Base-by-base conservation (phyloP, 83 land plant species). In the Thuja plicata region DNA sequence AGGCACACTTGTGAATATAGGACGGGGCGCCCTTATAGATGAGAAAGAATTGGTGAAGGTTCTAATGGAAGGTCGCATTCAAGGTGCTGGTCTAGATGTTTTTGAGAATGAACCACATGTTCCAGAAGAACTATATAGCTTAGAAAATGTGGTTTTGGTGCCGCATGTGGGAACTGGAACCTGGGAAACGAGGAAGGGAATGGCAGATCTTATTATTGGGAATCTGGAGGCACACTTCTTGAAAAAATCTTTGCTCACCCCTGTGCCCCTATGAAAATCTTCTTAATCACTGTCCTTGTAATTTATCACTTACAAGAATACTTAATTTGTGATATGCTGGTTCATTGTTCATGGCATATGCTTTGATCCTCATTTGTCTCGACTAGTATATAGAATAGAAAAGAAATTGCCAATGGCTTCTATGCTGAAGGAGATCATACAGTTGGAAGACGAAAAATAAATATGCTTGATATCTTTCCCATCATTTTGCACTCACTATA, bases 41-140 rank as follows among this genome's bases (percentile, higher is more conserved):
- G 97, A 96, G 90, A 80, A 88, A 45, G 98, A 95, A 73, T 70
- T 96, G 87, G 94, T 97, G 66, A 78, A 66, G 87, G 92, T 93
- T 34, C 86, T 97, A 85, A 66, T 91, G 83, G 88, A 94, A 73
- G 91, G 94, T 70, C 90, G 92, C 62, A 83, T 97, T 57, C 92
- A 89, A 52, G 98, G 97, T 54, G 98, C 98, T 89, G 98, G 97
- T 41, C 86, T 96, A 88, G 98, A 96, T 89, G 97, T 94, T 60
- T 96, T 93, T 90, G 98, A 96, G 89, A 89, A 94, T 84, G 98
- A 96, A 89, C 98, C 98, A 19, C 40, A 85, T 87, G 95, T 95
- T 30, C 97, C 98, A 27, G 10, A 88, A 54, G 95, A 93, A 90
- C 92, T 96, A 10, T 86, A 92, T 89, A 32, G 52, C 54, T 55